Evolutionary conservation across 2,329 filamentous ascomycete species (phyloP).

Genomic region (Pseudogymnoascus sp.): DNA sequence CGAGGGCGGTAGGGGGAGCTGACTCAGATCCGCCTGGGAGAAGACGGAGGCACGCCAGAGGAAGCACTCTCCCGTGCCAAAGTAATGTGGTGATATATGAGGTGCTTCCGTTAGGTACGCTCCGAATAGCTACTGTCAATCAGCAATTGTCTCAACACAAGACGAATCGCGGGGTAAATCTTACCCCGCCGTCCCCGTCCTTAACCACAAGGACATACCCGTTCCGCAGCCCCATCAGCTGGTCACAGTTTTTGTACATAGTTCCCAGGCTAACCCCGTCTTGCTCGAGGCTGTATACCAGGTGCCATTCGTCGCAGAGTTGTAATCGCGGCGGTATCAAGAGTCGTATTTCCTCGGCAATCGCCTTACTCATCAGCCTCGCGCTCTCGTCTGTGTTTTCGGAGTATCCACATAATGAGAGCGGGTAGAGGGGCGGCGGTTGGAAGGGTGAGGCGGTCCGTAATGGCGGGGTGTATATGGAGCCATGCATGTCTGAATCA

Average conservation of each 20-base stretch:
- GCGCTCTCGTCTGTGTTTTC: conserved; percentile 52
- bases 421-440: conserved; percentile 79
- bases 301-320: conserved; percentile 77
- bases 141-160: conserved; percentile 9
- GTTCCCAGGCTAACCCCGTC: conserved; percentile 84
- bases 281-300: conserved; percentile 86
- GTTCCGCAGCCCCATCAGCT: conserved; percentile 61
- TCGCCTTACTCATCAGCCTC: conserved; percentile 60
- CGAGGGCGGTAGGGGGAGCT: conserved; percentile 64
- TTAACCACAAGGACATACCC: conserved; percentile 86
- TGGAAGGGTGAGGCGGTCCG: conserved; percentile 73
- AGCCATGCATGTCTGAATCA: conserved; percentile 8
- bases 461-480: conserved; percentile 27
- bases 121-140: conserved; percentile 62
- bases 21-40: conserved; percentile 45
- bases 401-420: conserved; percentile 63
- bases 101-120: conserved; percentile 90
- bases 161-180: conserved; percentile 31
- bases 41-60: conserved; percentile 73
- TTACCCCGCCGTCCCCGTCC: conserved; percentile 68
- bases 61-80: conserved; percentile 94
- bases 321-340: conserved; percentile 82
- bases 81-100: conserved; percentile 76
- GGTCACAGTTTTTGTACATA: conserved; percentile 72
- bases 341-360: conserved; percentile 90